These are phyloP conservation scores for Volvox reticuliferus DNA, from an alignment of 139 green algal species.

Conservation along the genomic window DNA sequence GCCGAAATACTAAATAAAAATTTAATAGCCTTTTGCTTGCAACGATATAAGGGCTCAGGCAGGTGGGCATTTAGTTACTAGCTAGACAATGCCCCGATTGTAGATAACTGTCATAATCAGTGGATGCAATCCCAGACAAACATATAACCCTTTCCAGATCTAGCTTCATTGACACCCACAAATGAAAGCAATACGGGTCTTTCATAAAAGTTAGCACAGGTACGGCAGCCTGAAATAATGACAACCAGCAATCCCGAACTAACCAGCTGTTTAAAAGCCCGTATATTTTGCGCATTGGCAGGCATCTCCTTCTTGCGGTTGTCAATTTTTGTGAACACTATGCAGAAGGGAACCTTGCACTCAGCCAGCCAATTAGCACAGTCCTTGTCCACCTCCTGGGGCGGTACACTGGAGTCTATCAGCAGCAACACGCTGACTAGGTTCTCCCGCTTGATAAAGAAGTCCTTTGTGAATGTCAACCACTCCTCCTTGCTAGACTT, in stretches of 20 bases:
- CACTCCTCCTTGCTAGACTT: slow-evolving; percentile 77
- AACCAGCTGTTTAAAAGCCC: slow-evolving; percentile 50
- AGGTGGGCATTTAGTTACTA: no score
- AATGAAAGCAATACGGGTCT: no score
- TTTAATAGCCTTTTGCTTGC: no score
- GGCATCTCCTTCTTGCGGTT: slow-evolving; percentile 54
- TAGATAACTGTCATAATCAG: no score
- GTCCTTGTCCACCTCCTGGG: slow-evolving; percentile 65
- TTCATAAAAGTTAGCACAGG: no score
- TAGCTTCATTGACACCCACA: no score
- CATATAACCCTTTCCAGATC: no score
- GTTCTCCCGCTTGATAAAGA: slow-evolving; percentile 84
- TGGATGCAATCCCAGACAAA: no score
- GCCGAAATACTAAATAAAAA: no score
- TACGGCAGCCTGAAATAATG: no score
- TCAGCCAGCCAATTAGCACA: slow-evolving; percentile 75
- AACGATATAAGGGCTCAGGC: no score
- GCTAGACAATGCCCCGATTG: no score
- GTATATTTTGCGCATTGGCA: slow-evolving; percentile 41
- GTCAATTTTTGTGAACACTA: slow-evolving; percentile 67
- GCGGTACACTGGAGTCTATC: slow-evolving; percentile 88
- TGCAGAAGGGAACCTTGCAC: slow-evolving; percentile 64
- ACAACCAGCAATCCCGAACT: neutral
- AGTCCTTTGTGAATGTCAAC: slow-evolving; percentile 91
- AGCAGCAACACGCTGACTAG: slow-evolving; percentile 92